Evolutionary conservation across 495 filamentous ascomycete species (phyloP), one percentile per base, ranked within the genome.

Genomic region (Sabuloglossum arenarium): DNA sequence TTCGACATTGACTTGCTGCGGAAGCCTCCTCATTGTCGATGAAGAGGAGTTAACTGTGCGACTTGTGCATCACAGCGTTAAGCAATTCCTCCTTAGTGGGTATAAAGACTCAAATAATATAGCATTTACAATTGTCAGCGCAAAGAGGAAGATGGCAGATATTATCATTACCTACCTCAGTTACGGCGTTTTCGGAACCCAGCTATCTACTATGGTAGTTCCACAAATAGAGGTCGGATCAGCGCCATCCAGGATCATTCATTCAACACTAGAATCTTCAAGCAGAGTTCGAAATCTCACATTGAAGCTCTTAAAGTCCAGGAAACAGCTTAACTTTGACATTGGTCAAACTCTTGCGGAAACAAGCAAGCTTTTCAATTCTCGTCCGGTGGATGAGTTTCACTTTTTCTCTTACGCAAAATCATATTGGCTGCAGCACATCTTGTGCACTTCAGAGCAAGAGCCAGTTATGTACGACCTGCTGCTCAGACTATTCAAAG

Each of bases 21-120:
- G 69, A 57, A 64, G 70, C 53, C 68, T 74, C 11, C 31, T 74
- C 30, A 64, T 56, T n/a, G 60, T 73, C 29, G 71, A 75, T 47
- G 71, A 75, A 63, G 71, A 75, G 56, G 63, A 68, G 10, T 47
- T 59, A 5, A 69, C 70, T 1, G 61, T 70, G 28, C 60, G 66
- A 53, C 57, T 73, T 23, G 61, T 71, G 29, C 71, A 75, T 57
- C 66, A 68, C 46, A 73, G 69, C 58, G 62, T 75, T 45, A 66
- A 63, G 55, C 66, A 73, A 57, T 73, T 69, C 57, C 59, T 75
- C 23, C 60, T 72, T 31, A 57, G 59, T 53, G 55, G 56, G 5
- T 57, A 56, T 53, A 39, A 54, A 39, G 59, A 59, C 57, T 54
- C 55, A 53, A 55, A n/a, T 12, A 51, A 60, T 32, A 57, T 56